These are phyloP conservation scores for Eimeria falciformis DNA, from an alignment of 169 alveolate species.

Conservation along the genomic window DNA sequence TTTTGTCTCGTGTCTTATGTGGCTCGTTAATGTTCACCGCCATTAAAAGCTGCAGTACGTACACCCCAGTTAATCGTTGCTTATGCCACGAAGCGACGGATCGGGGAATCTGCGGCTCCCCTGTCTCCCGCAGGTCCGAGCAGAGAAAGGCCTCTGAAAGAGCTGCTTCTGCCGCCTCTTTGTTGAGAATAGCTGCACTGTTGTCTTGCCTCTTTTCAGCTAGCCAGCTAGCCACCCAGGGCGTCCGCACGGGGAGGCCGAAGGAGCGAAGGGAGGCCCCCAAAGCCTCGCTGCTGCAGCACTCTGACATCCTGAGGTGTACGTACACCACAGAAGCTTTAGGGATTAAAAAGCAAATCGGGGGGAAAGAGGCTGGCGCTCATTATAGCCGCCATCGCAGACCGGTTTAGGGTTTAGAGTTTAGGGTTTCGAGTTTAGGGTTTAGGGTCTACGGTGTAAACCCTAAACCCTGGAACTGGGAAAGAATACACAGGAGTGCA, in stretches of 20 bases:
- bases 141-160: constrained; percentile 9
- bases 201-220: not conserved
- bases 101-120: constrained; percentile 18
- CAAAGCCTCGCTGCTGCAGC: not conserved
- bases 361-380: no score
- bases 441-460: no score
- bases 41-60: not conserved
- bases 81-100: not conserved
- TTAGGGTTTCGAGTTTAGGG: no score
- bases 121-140: constrained; percentile 20
- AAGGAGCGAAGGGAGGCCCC: constrained; percentile 2
- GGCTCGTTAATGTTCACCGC: constrained; percentile 19
- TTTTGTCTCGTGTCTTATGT: not conserved
- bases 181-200: not conserved
- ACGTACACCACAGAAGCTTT: no score
- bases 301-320: not conserved
- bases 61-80: not conserved
- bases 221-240: not conserved
- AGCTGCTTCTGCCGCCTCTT: not conserved
- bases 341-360: no score
- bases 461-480: no score
- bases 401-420: no score
- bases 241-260: constrained; percentile 5
- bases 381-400: no score
- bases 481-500: no score